A percentile compares a stretch with the other conserved stretches of the same genome.
These are phyloP conservation scores for Funneliformis geosporum DNA, from an alignment of 192 early-diverging fungal genomes.

Conservation along the genomic window DNA sequence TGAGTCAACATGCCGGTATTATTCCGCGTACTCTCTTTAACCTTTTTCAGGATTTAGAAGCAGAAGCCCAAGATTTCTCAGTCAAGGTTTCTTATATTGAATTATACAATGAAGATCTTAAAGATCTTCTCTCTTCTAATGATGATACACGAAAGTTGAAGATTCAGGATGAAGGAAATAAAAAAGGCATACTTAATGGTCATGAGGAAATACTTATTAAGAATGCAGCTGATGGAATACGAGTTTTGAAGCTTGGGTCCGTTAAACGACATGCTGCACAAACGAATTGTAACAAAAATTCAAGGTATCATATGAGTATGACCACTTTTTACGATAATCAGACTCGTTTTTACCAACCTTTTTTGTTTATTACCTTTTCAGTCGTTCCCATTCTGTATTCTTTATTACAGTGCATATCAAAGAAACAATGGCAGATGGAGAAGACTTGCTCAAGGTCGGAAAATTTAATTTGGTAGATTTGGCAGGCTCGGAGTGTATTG, in stretches of 20 bases:
- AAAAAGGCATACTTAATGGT: conserved; percentile 76
- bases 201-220: conserved; percentile 79
- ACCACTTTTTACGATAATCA: not conserved
- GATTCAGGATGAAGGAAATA: conserved; percentile 71
- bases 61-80: conserved; percentile 69
- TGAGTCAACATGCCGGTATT: conserved; percentile 71
- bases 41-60: conserved; percentile 77
- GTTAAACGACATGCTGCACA: conserved; percentile 76
- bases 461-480: conserved; percentile 97
- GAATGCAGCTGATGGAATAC: conserved; percentile 73
- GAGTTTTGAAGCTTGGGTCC: conserved; percentile 69
- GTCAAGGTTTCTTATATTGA: conserved; percentile 89
- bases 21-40: conserved; percentile 85
- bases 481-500: conserved; percentile 93
- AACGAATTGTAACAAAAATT: conserved; percentile 89
- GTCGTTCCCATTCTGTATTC: conserved; percentile 93
- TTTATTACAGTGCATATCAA: conserved; percentile 87
- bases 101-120: conserved; percentile 94
- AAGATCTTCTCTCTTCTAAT: conserved; percentile 77
- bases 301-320: conserved; percentile 50
- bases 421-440: conserved; percentile 78
- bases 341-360: not conserved
- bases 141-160: conserved; percentile 58
- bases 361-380: conserved; percentile 35
- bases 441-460: conserved; percentile 88